A percentile compares a stretch with the other conserved stretches of the same genome.
Conservation (phyloP, 441 rosid genomes). For the Omphalea diandra region DNA sequence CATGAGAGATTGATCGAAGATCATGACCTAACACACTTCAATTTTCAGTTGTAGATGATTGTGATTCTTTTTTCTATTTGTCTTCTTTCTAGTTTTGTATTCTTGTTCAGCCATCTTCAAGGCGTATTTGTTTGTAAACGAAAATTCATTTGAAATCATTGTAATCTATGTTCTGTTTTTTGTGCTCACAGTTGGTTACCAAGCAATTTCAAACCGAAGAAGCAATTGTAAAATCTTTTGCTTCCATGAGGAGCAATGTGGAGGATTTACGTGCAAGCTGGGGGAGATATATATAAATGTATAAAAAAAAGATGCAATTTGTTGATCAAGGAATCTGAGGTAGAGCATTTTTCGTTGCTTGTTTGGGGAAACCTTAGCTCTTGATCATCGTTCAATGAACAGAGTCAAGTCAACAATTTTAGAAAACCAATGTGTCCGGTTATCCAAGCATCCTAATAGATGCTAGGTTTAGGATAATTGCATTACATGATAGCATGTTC, state of each 20-base stretch:
- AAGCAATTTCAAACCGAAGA: neutral
- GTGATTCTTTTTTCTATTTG: conserved; percentile 35
- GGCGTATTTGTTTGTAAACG: conserved; percentile 41
- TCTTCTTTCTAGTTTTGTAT: conserved; percentile 16
- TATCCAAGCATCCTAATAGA: neutral
- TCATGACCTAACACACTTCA: conserved; percentile 25
- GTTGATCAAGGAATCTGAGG: neutral
- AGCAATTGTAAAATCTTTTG: neutral
- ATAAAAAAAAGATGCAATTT: neutral
- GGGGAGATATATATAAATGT: too few relatives aligned
- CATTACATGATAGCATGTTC: neutral
- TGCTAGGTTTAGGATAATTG: neutral
- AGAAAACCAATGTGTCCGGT: neutral
- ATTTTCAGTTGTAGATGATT: conserved; percentile 31
- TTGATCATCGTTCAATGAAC: neutral
- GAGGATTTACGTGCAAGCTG: neutral
- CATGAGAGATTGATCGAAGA: conserved; percentile 26
- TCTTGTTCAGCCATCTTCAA: conserved; percentile 33
- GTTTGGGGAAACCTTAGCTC: neutral
- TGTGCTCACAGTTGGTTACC: neutral
- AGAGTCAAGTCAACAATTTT: neutral
- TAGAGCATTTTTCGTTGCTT: neutral
- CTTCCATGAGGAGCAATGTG: neutral
- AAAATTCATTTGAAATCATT: conserved; percentile 25
- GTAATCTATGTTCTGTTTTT: conserved; percentile 34